phyloP scores from a whole-genome alignment of 1,139 yeast species.

The Protomyces arabidopsidicola region DNA sequence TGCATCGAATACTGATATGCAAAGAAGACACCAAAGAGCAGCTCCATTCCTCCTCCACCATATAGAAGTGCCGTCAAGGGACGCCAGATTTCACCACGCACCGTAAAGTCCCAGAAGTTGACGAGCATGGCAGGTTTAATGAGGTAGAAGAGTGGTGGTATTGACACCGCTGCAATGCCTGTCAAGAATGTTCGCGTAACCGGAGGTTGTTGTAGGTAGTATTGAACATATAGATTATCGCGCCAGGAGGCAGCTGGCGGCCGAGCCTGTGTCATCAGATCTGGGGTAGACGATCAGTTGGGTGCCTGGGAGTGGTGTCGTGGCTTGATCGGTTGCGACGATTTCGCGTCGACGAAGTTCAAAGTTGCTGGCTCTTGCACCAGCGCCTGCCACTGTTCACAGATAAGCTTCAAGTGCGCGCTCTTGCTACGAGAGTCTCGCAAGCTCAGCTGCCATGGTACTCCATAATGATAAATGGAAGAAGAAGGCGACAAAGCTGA shows the following conservation, averaged over 20 bases:
- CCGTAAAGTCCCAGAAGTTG: slow-evolving; percentile 37
- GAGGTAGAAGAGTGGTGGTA: slow-evolving; percentile 34
- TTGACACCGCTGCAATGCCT: slow-evolving; percentile 34
- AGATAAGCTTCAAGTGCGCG: no score
- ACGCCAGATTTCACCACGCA: slow-evolving; percentile 39
- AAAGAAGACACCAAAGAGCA: slow-evolving; percentile 31
- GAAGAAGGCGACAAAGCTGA: slow-evolving; percentile 16
- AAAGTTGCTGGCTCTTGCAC: no score
- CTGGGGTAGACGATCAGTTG: not conserved
- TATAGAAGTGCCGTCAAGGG: slow-evolving; percentile 40
- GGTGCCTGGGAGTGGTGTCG: not conserved
- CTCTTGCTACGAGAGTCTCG: no score
- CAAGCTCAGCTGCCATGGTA: slow-evolving; percentile 2
- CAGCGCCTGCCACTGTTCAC: no score
- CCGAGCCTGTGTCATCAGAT: not conserved
- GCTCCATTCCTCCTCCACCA: slow-evolving; percentile 37
- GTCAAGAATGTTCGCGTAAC: slow-evolving; percentile 37
- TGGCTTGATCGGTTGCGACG: not conserved
- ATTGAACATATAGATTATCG: slow-evolving; percentile 13
- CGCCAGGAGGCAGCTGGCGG: slow-evolving; percentile 12
- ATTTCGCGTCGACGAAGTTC: no score
- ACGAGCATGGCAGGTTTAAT: slow-evolving; percentile 33
- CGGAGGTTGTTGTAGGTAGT: slow-evolving; percentile 34
- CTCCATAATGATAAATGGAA: slow-evolving; percentile 25
- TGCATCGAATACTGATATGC: slow-evolving; percentile 39